These are phyloP conservation scores for Durotheca rogersii DNA, from an alignment of 495 filamentous ascomycete genomes.

Conservation along the genomic window DNA sequence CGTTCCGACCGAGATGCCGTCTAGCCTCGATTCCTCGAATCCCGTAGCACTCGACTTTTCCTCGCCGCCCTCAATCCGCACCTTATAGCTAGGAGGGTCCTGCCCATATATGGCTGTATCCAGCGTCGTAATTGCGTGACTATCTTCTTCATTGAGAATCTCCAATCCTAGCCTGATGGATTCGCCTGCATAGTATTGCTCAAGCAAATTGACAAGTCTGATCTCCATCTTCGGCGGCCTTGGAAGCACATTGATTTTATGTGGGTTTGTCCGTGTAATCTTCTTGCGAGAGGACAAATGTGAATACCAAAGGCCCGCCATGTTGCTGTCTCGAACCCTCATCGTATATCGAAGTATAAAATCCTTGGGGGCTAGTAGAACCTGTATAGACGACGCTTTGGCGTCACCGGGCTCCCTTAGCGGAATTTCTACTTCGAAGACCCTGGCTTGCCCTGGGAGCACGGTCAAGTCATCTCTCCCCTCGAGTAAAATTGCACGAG, in stretches of 20 bases:
- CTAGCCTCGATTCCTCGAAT: conserved; percentile 39
- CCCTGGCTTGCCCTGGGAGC: conserved; percentile 63
- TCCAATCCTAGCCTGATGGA: conserved; percentile 63
- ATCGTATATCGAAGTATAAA: conserved; percentile 71
- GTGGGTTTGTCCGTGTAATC: conserved; percentile 50
- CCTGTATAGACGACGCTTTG: conserved; percentile 61
- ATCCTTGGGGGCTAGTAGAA: conserved; percentile 60
- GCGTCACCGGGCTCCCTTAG: conserved; percentile 81
- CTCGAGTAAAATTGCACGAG: conserved; percentile 12
- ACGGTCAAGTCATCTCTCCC: conserved; percentile 64
- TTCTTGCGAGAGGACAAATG: conserved; percentile 47
- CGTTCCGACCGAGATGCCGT: conserved; percentile 38
- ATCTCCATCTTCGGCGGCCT: conserved; percentile 92
- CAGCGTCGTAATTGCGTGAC: conserved; percentile 67
- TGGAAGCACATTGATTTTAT: conserved; percentile 68
- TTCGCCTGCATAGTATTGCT: conserved; percentile 85
- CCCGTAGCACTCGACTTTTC: conserved; percentile 26
- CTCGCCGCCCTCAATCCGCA: conserved; percentile 44
- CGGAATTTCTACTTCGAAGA: conserved; percentile 69
- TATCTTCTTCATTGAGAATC: conserved; percentile 81
- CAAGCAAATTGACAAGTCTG: conserved; percentile 55
- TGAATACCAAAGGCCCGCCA: conserved; percentile 57
- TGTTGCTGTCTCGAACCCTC: conserved; percentile 49
- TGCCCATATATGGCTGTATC: conserved; percentile 69
- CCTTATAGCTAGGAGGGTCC: conserved; percentile 46